Conservation (phyloP, 2,329 filamentous ascomycete genomes). For the Colletotrichum liriopes region DNA sequence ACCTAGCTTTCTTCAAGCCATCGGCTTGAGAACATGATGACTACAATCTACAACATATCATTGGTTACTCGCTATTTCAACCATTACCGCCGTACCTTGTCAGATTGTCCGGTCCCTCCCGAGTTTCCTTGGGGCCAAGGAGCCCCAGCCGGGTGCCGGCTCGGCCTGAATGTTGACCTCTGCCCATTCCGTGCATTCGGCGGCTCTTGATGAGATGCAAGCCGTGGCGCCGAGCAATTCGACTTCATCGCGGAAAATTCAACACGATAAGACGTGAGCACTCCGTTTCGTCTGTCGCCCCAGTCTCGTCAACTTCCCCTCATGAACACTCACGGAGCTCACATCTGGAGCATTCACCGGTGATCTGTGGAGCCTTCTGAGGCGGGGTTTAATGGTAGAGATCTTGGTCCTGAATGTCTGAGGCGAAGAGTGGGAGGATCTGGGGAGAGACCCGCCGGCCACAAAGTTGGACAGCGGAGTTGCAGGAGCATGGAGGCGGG, state of each 20-base stretch:
- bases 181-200: not conserved
- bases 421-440: not conserved
- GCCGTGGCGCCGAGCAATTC: slow-evolving; percentile 13
- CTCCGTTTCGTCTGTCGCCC: not conserved
- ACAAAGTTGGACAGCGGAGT: not conserved
- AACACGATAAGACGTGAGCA: not conserved
- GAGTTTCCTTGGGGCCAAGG: slow-evolving; percentile 12
- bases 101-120: slow-evolving; percentile 6
- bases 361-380: slow-evolving; percentile 7
- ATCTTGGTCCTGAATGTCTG: not conserved
- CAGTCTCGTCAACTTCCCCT: not conserved
- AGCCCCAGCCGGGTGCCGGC: slow-evolving; percentile 5
- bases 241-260: not conserved
- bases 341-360: not conserved
- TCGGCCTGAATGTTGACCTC: not conserved
- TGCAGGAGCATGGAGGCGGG: slow-evolving; percentile 24
- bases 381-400: not conserved
- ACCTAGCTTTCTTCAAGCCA: slow-evolving; percentile 4
- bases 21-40: not conserved
- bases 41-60: not conserved
- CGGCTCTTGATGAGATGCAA: slow-evolving; percentile 7
- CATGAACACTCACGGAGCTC: not conserved
- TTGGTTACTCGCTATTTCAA: not conserved
- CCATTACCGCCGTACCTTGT: not conserved
- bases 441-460: slow-evolving; percentile 1